phyloP scores from a whole-genome alignment of 2,329 filamentous ascomycete genomes.

The Penicillium sp. region DNA sequence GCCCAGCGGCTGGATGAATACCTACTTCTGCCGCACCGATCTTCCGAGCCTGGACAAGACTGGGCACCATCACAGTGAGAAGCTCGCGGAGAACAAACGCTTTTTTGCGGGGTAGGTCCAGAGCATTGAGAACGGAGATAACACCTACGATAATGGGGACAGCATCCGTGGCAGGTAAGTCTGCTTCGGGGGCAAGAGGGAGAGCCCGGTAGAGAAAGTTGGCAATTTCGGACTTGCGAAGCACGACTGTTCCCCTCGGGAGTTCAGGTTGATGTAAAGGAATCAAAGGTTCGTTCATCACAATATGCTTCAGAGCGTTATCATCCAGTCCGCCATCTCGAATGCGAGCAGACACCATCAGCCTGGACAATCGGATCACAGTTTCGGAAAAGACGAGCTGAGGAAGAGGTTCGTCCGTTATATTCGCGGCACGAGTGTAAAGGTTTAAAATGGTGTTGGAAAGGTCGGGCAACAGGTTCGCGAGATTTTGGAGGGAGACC shows the following conservation, averaged over 20 bases:
- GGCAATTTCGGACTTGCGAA: slow-evolving; percentile 64
- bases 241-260: slow-evolving; percentile 45
- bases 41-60: slow-evolving; percentile 86
- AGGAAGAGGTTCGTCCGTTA: slow-evolving; percentile 55
- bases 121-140: slow-evolving; percentile 75
- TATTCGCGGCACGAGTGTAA: slow-evolving; percentile 56
- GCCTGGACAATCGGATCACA: slow-evolving; percentile 56
- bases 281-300: slow-evolving; percentile 52
- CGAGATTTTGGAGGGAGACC: slow-evolving; percentile 52
- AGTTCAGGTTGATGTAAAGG: slow-evolving; percentile 36
- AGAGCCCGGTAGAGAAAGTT: slow-evolving; percentile 69
- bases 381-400: slow-evolving; percentile 59
- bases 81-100: slow-evolving; percentile 86
- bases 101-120: slow-evolving; percentile 86
- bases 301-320: slow-evolving; percentile 60
- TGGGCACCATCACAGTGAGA: slow-evolving; percentile 77
- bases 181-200: slow-evolving; percentile 61
- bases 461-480: slow-evolving; percentile 58
- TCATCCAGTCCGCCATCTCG: slow-evolving; percentile 55
- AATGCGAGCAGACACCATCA: slow-evolving; percentile 55
- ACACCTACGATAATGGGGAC: slow-evolving; percentile 82
- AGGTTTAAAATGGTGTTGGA: slow-evolving; percentile 59
- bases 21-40: slow-evolving; percentile 94
- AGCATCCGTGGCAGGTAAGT: slow-evolving; percentile 73
- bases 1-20: slow-evolving; percentile 86